Conservation (phyloP, 805 yeast species). For the Saccharomycopsis capsularis region DNA sequence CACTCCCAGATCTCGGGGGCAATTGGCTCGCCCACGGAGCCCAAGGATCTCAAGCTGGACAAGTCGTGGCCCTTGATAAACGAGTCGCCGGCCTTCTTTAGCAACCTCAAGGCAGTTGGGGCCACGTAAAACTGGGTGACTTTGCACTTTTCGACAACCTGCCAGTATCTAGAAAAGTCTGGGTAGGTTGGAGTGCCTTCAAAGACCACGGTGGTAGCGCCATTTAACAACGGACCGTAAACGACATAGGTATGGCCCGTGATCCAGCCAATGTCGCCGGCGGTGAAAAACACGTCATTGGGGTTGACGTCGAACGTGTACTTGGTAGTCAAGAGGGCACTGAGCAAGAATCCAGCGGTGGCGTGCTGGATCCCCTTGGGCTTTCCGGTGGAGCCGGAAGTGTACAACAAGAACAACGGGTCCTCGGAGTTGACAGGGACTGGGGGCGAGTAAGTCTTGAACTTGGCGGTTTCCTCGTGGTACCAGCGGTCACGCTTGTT, state of each 20-base stretch:
- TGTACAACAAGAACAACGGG: conserved; percentile 71
- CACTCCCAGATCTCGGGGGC: conserved; percentile 85
- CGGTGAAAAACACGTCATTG: conserved; percentile 72
- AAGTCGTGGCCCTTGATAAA: conserved; percentile 57
- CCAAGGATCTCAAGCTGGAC: conserved; percentile 59
- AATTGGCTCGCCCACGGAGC: conserved; percentile 84
- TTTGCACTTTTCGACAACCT: conserved; percentile 61
- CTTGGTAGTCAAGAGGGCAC: conserved; percentile 66
- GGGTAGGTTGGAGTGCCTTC: conserved; percentile 90
- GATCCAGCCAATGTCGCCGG: conserved; percentile 90
- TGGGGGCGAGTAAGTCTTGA: conserved; percentile 65
- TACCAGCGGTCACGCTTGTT: conserved; percentile 64
- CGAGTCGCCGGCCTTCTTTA: conserved; percentile 66
- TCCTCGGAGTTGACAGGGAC: conserved; percentile 74
- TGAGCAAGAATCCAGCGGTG: conserved; percentile 72
- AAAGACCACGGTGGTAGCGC: conserved; percentile 73
- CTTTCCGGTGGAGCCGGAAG: conserved; percentile 84
- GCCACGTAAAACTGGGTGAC: conserved; percentile 80
- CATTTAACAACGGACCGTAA: conserved; percentile 71
- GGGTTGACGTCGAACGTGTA: conserved; percentile 72
- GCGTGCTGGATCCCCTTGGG: conserved; percentile 84
- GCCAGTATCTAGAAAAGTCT: conserved; percentile 73
- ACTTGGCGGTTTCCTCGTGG: conserved; percentile 62
- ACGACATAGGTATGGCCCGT: conserved; percentile 82
- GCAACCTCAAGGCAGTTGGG: conserved; percentile 72